Evolutionary conservation across 106 monocot genomes (phyloP).

Genomic region (Dactylorhiza incarnata): DNA sequence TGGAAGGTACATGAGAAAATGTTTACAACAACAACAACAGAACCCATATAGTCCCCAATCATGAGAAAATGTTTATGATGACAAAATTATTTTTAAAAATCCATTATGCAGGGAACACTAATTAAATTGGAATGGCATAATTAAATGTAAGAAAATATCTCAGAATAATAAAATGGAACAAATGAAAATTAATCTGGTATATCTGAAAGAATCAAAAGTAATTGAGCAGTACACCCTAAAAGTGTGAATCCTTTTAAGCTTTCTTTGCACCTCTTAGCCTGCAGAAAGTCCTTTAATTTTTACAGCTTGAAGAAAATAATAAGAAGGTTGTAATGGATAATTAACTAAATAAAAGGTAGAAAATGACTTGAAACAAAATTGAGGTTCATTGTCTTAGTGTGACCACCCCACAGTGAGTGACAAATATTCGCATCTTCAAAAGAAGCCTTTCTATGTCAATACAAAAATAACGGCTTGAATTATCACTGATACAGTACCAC

Average conservation of each 20-base stretch:
- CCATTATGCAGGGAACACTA: background rate
- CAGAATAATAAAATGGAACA: background rate
- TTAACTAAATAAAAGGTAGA: background rate
- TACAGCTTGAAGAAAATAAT: background rate
- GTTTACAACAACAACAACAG: too few relatives aligned
- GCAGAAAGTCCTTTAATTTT: background rate
- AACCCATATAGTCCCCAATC: too few relatives aligned
- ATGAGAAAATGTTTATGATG: background rate
- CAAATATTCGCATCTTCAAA: background rate
- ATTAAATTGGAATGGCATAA: background rate
- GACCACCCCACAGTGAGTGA: background rate
- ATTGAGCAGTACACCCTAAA: background rate
- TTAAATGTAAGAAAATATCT: background rate
- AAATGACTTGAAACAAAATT: background rate
- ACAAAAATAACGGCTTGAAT: background rate
- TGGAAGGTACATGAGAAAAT: background rate
- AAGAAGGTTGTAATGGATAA: background rate
- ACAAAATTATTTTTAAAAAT: background rate
- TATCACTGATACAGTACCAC: background rate
- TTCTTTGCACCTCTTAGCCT: background rate
- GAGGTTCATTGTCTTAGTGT: background rate
- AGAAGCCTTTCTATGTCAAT: background rate
- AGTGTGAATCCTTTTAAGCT: background rate
- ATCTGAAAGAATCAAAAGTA: background rate
- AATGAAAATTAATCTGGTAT: background rate